Evolutionary conservation across 2,329 filamentous ascomycete species (phyloP).

Genomic region (Alternaria sp.): DNA sequence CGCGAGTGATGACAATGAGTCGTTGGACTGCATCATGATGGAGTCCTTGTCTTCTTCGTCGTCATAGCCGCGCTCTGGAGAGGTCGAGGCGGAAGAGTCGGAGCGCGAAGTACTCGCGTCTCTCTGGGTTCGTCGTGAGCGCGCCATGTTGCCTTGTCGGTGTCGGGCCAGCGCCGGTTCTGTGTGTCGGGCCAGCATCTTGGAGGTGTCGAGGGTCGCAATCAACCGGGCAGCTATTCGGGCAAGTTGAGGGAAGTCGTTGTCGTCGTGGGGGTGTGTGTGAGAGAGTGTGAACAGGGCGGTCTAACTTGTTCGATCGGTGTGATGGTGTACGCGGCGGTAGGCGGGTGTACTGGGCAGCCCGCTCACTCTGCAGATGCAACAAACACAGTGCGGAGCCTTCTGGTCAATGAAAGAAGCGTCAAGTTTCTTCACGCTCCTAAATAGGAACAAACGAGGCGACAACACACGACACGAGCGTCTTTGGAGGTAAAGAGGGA

Average conservation of each 20-base stretch:
- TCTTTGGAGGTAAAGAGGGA: constrained; percentile 5
- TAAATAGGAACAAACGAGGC: constrained; percentile 3
- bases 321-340: constrained; percentile 18
- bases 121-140: constrained; percentile 45
- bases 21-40: constrained; percentile 82
- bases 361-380: background rate
- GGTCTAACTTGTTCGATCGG: constrained; percentile 4
- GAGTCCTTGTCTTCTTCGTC: constrained; percentile 91
- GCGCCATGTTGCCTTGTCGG: constrained; percentile 35
- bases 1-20: constrained; percentile 91
- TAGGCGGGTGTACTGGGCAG: constrained; percentile 18
- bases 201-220: constrained; percentile 6
- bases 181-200: constrained; percentile 20
- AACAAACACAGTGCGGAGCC: background rate
- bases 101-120: constrained; percentile 50
- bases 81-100: constrained; percentile 74
- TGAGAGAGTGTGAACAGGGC: background rate
- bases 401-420: background rate
- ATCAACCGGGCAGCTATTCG: background rate
- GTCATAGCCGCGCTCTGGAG: constrained; percentile 78
- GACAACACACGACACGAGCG: constrained; percentile 1
- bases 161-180: constrained; percentile 12
- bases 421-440: background rate
- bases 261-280: background rate
- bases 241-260: background rate